Evolutionary conservation across 1,284 basidiomycete genomes (phyloP).

Genomic region (Irpex sp.): DNA sequence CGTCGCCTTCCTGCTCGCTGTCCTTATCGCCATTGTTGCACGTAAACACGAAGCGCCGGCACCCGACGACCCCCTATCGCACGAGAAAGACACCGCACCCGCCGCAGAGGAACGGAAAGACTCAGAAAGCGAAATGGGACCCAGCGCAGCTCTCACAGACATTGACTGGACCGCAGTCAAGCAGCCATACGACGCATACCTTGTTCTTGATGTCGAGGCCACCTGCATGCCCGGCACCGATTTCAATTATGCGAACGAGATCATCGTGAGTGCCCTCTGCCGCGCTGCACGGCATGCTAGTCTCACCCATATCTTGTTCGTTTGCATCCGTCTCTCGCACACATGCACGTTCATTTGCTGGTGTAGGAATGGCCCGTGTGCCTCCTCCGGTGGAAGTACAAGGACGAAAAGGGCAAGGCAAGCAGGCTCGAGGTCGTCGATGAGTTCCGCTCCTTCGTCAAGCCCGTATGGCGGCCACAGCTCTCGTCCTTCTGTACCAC

Average conservation of each 20-base stretch:
- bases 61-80: neutral
- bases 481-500: slow-evolving; percentile 83
- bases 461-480: slow-evolving; percentile 81
- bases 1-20: neutral
- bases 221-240: slow-evolving; percentile 66
- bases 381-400: slow-evolving; percentile 80
- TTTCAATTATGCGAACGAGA: slow-evolving; percentile 68
- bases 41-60: neutral
- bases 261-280: slow-evolving; percentile 61
- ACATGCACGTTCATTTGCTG: slow-evolving; percentile 15
- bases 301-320: slow-evolving; percentile 3
- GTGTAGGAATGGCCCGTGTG: slow-evolving; percentile 84
- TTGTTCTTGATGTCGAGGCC: slow-evolving; percentile 87
- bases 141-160: neutral
- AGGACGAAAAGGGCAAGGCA: slow-evolving; percentile 45
- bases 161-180: slow-evolving; percentile 26
- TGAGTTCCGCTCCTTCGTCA: slow-evolving; percentile 87
- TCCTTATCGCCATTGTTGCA: neutral
- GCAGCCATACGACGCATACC: slow-evolving; percentile 67
- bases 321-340: slow-evolving; percentile 4
- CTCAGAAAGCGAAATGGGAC: neutral
- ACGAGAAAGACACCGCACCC: neutral
- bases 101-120: neutral
- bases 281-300: neutral
- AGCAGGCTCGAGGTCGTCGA: slow-evolving; percentile 63